A percentile compares a stretch with the other conserved stretches of the same genome.
Evolutionary conservation across 2,329 filamentous ascomycete species (phyloP).

Genomic region (Hortaea werneckii): DNA sequence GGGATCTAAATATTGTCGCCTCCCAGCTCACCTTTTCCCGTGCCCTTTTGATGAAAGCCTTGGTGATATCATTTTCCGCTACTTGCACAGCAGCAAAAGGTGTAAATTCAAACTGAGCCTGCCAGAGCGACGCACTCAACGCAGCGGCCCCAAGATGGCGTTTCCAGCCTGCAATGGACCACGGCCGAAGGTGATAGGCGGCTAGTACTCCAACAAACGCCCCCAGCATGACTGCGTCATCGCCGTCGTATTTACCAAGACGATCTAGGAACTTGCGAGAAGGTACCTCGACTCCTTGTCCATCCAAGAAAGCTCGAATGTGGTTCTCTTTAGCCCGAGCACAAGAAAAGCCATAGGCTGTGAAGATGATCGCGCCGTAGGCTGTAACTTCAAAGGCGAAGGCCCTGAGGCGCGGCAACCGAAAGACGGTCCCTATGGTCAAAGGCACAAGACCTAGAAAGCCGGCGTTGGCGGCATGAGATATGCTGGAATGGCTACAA

Average conservation of each 20-base stretch:
- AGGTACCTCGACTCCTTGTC: background rate
- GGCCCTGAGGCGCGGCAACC: background rate
- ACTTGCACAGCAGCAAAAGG: no score
- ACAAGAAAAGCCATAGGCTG: background rate
- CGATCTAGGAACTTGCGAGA: background rate
- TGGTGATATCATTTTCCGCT: no score
- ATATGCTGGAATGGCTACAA: background rate
- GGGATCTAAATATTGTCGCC: background rate
- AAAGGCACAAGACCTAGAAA: background rate
- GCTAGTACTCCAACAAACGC: background rate
- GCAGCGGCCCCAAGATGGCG: background rate
- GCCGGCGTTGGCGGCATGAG: background rate
- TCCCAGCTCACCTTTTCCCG: background rate
- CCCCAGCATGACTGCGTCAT: background rate
- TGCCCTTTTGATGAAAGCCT: background rate
- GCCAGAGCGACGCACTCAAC: background rate
- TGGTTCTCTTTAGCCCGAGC: background rate
- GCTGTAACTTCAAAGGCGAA: conserved; percentile 1
- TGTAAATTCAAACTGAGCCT: no score
- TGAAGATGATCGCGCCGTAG: background rate
- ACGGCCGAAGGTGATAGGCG: background rate
- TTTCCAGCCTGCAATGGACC: background rate
- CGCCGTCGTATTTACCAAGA: background rate
- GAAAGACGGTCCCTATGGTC: background rate
- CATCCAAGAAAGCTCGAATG: background rate